These are phyloP conservation scores for Paramecium biaurelia DNA, from an alignment of 73 alveolate genomes.

Conservation along the genomic window DNA sequence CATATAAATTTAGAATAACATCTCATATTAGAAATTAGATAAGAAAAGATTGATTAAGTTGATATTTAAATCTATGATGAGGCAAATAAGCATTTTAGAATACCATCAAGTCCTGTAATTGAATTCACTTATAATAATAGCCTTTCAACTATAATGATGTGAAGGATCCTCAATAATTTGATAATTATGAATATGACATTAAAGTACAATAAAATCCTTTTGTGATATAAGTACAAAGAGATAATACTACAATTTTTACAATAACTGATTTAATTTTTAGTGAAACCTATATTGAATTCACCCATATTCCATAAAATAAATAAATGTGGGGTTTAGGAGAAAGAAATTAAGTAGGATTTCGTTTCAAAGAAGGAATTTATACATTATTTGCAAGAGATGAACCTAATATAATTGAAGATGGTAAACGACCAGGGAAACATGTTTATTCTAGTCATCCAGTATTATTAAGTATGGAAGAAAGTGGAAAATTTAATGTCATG, in stretches of 20 bases:
- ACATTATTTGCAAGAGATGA: constrained; percentile 33
- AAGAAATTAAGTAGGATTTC: constrained; percentile 40
- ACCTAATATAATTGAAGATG: constrained; percentile 25
- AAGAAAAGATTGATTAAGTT: neutral
- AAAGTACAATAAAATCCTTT: neutral
- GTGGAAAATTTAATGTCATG: neutral
- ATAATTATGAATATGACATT: neutral
- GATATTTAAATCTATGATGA: constrained; percentile 22
- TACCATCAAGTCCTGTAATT: neutral
- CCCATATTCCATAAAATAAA: neutral
- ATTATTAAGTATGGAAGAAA: neutral
- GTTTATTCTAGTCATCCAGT: constrained; percentile 45
- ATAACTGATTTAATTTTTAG: neutral
- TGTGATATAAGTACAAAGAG: neutral
- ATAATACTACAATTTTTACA: neutral
- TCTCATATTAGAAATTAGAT: neutral
- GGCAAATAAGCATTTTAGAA: neutral
- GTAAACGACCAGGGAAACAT: constrained; percentile 36
- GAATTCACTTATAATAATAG: neutral
- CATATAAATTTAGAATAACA: neutral
- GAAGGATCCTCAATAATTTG: neutral
- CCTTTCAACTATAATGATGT: constrained; percentile 27
- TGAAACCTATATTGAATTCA: constrained; percentile 14
- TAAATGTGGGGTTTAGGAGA: constrained; percentile 38
- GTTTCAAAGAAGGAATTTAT: constrained; percentile 9